Evolutionary conservation across 2,329 filamentous ascomycete genomes (phyloP).

Genomic region (Fusarium heterosporum): DNA sequence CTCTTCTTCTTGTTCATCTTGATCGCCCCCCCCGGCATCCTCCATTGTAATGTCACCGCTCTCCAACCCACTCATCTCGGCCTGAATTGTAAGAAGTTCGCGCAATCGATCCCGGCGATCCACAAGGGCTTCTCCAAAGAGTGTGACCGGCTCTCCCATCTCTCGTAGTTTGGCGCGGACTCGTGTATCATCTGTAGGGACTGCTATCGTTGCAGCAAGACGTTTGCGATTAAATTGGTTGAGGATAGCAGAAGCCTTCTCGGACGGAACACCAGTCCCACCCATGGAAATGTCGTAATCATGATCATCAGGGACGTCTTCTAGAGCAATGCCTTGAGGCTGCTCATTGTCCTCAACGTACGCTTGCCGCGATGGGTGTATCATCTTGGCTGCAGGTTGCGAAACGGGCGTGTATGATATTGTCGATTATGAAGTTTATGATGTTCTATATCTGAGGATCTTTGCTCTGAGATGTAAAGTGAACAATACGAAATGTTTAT

Average conservation of each 20-base stretch:
- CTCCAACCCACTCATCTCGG: constrained; percentile 69
- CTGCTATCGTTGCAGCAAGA: constrained; percentile 86
- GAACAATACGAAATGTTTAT: background rate
- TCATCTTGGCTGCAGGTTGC: constrained; percentile 58
- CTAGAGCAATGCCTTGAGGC: constrained; percentile 63
- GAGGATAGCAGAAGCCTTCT: constrained; percentile 86
- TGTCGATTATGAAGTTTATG: background rate
- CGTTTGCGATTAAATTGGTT: constrained; percentile 93
- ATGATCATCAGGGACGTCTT: constrained; percentile 73
- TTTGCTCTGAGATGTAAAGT: background rate
- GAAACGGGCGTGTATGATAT: background rate
- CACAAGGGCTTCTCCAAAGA: constrained; percentile 90
- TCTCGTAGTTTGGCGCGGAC: constrained; percentile 85
- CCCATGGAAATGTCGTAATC: constrained; percentile 83
- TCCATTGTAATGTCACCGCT: constrained; percentile 71
- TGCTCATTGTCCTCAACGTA: constrained; percentile 86
- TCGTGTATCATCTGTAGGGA: constrained; percentile 91
- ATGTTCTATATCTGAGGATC: background rate
- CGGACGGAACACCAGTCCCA: constrained; percentile 74
- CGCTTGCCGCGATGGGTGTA: constrained; percentile 91
- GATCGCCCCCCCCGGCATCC: constrained; percentile 69
- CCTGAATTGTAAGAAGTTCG: constrained; percentile 79
- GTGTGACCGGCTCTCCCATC: constrained; percentile 90
- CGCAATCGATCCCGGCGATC: constrained; percentile 89
- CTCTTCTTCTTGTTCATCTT: constrained; percentile 86